Evolutionary conservation across 2,329 filamentous ascomycete genomes (phyloP).

Genomic region (Lachnellula arida): DNA sequence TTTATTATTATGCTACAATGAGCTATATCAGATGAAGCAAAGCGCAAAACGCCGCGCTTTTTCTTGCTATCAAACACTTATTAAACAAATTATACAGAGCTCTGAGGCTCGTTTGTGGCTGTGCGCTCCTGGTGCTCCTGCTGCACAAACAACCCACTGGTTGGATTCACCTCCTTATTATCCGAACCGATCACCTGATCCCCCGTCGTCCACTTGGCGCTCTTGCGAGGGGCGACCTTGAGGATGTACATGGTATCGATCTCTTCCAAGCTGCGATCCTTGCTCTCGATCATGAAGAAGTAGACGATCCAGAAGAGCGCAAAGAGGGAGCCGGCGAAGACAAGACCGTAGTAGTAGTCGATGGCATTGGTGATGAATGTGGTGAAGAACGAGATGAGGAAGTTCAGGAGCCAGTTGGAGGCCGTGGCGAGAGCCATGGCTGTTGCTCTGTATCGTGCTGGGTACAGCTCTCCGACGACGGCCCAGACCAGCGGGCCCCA

Average conservation of each 20-base stretch:
- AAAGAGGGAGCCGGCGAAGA: conserved; percentile 68
- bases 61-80: neutral
- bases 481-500: conserved; percentile 70
- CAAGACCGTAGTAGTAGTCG: conserved; percentile 60
- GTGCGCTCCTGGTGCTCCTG: conserved; percentile 8
- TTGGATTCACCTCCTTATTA: conserved; percentile 1
- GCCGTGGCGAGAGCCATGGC: conserved; percentile 57
- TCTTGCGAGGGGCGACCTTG: conserved; percentile 41
- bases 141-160: conserved; percentile 15
- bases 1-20: neutral
- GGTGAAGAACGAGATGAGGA: conserved; percentile 71
- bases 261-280: conserved; percentile 70
- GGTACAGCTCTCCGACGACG: conserved; percentile 61
- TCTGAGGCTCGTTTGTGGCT: neutral
- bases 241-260: conserved; percentile 72
- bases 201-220: conserved; percentile 26
- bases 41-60: neutral
- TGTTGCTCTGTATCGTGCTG: conserved; percentile 55
- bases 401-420: conserved; percentile 65
- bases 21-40: neutral
- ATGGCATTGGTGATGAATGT: conserved; percentile 70
- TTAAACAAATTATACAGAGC: neutral
- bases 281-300: conserved; percentile 72
- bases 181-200: neutral
- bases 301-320: conserved; percentile 63